Conservation (phyloP, 73 alveolate species). For the Blepharisma japonicum region DNA sequence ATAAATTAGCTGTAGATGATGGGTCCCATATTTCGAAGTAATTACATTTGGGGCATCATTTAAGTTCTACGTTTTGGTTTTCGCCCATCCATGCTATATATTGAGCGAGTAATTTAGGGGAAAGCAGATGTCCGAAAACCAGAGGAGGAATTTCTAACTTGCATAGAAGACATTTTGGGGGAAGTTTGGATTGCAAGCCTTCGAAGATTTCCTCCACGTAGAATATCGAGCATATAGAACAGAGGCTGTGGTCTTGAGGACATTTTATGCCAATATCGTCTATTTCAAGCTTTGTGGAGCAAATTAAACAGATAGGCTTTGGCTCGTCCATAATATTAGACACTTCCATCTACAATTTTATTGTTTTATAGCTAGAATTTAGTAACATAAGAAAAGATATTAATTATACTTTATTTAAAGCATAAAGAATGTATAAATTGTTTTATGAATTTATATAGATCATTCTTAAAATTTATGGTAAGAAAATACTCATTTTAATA, state of each 20-base stretch:
- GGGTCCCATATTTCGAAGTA: constrained; percentile 49
- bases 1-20: constrained; percentile 22
- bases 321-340: too few species aligned
- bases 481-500: too few species aligned
- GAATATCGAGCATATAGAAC: constrained; percentile 19
- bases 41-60: constrained; percentile 38
- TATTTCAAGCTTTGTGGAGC: neutral
- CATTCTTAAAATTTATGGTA: too few species aligned
- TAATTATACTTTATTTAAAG: too few species aligned
- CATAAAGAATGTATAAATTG: too few species aligned
- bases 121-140: constrained; percentile 26
- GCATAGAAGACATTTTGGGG: constrained; percentile 32
- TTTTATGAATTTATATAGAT: too few species aligned
- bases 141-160: neutral
- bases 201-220: neutral
- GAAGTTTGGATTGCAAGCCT: constrained; percentile 28
- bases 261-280: constrained; percentile 31
- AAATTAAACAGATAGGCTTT: neutral
- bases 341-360: too few species aligned
- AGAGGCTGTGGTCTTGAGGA: constrained; percentile 26
- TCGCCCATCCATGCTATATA: neutral
- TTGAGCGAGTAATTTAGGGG: neutral
- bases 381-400: too few species aligned
- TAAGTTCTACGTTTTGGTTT: neutral
- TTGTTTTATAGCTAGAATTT: too few species aligned